A percentile compares a stretch with the other conserved stretches of the same genome.
Conservation (phyloP, 805 yeast genomes). For the Kurtzmaniella fragi region DNA sequence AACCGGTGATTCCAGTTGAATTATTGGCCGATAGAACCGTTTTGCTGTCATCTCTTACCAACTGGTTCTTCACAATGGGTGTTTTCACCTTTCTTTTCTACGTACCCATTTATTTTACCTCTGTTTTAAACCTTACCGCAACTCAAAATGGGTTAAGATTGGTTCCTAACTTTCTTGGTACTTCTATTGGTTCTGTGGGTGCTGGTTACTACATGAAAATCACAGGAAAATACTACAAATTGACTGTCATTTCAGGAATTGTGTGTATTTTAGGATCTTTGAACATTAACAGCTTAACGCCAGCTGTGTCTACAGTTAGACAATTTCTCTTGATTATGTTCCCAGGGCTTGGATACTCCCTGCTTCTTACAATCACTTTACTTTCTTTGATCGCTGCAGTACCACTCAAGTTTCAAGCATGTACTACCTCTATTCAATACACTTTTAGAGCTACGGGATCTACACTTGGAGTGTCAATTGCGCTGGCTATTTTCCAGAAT, state of each 20-base stretch:
- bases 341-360: constrained; percentile 64
- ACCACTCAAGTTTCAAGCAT: constrained; percentile 65
- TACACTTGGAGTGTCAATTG: constrained; percentile 72
- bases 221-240: constrained; percentile 59
- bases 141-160: constrained; percentile 55
- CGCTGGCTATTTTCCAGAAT: constrained; percentile 61
- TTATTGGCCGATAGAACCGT: constrained; percentile 56
- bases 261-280: constrained; percentile 44
- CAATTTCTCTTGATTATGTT: constrained; percentile 36
- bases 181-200: constrained; percentile 60
- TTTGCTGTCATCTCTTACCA: constrained; percentile 58
- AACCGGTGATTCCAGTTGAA: constrained; percentile 66
- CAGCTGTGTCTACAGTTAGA: constrained; percentile 11
- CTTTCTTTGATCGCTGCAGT: constrained; percentile 76
- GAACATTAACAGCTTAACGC: constrained; percentile 22
- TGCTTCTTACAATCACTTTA: constrained; percentile 64
- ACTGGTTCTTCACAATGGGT: constrained; percentile 69
- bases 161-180: constrained; percentile 65
- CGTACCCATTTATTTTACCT: constrained; percentile 61
- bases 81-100: constrained; percentile 60
- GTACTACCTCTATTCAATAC: constrained; percentile 85
- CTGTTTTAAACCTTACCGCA: constrained; percentile 49
- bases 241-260: constrained; percentile 39
- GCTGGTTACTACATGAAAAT: constrained; percentile 63
- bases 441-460: constrained; percentile 85